Percentiles rank a stretch among this genome's conserved stretches.
Evolutionary conservation across 1,139 yeast genomes (phyloP).

Genomic region (Sugiyamaella sp.): DNA sequence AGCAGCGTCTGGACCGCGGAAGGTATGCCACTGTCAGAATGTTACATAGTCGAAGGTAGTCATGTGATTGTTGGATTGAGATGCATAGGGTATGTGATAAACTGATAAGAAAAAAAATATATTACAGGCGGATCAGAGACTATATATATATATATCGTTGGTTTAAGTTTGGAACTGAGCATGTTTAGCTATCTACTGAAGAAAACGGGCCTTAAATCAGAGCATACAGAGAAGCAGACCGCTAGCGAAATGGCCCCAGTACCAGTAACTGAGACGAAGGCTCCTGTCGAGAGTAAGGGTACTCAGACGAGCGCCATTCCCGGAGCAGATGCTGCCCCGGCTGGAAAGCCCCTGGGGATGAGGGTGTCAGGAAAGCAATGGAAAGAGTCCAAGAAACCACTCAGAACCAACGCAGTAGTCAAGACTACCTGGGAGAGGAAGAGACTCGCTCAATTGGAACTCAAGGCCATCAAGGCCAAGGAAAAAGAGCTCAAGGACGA

Average conservation of each 20-base stretch:
- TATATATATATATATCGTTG: not conserved
- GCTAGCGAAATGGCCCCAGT: not conserved
- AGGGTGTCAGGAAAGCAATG: conserved; percentile 41
- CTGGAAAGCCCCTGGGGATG: conserved; percentile 20
- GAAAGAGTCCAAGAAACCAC: conserved; percentile 44
- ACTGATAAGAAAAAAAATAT: conserved; percentile 6
- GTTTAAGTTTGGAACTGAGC: conserved; percentile 1
- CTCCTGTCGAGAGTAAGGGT: conserved; percentile 5
- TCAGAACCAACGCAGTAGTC: conserved; percentile 37
- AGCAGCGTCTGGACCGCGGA: no score
- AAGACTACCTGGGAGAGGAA: conserved; percentile 43
- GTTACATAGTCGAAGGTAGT: no score
- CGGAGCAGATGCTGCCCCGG: conserved; percentile 6
- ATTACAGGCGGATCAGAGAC: not conserved
- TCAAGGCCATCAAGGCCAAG: conserved; percentile 40
- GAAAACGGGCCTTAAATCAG: conserved; percentile 26
- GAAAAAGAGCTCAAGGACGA: conserved; percentile 45
- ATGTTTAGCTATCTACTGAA: conserved; percentile 28
- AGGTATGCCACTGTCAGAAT: no score
- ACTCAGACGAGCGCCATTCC: conserved; percentile 1
- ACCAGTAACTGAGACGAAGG: not conserved
- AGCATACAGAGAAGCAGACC: not conserved
- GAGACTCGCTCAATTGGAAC: conserved; percentile 37
- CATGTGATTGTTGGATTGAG: no score
- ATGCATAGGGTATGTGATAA: conserved; percentile 3